Conservation (phyloP, 2,329 filamentous ascomycete species). For the Ophiocordyceps camponoti-leonardi region DNA sequence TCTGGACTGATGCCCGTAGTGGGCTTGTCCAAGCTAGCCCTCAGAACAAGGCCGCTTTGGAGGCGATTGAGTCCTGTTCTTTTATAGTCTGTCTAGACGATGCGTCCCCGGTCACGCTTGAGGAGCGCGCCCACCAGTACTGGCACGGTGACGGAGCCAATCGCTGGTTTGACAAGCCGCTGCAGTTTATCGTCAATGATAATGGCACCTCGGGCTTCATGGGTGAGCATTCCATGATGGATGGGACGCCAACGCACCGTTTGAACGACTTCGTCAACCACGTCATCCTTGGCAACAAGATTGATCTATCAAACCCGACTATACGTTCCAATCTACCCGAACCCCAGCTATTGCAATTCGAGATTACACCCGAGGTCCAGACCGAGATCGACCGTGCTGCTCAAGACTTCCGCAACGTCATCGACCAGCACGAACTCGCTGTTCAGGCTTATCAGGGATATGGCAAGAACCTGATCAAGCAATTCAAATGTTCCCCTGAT, state of each 20-base stretch:
- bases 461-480: conserved; percentile 97
- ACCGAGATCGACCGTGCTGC: conserved; percentile 64
- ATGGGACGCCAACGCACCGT: conserved; percentile 91
- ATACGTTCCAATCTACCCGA: conserved; percentile 74
- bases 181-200: conserved; percentile 96
- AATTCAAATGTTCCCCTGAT: conserved; percentile 96
- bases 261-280: conserved; percentile 90
- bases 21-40: conserved; percentile 60
- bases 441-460: conserved; percentile 96
- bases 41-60: conserved; percentile 60
- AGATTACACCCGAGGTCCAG: conserved; percentile 55
- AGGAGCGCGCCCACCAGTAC: conserved; percentile 90
- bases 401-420: conserved; percentile 64
- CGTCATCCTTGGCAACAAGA: conserved; percentile 83
- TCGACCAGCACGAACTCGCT: conserved; percentile 74
- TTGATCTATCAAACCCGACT: conserved; percentile 66
- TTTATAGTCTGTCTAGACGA: conserved; percentile 93
- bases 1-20: conserved; percentile 74
- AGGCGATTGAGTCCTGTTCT: conserved; percentile 72
- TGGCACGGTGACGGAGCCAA: conserved; percentile 96
- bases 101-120: conserved; percentile 74
- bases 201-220: conserved; percentile 96
- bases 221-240: conserved; percentile 99
- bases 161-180: conserved; percentile 94
- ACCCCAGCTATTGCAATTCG: conserved; percentile 61